Percentiles rank a stretch among this genome's conserved stretches.
Conservation (phyloP, 768 basidiomycete genomes). For the Suillus plorans region DNA sequence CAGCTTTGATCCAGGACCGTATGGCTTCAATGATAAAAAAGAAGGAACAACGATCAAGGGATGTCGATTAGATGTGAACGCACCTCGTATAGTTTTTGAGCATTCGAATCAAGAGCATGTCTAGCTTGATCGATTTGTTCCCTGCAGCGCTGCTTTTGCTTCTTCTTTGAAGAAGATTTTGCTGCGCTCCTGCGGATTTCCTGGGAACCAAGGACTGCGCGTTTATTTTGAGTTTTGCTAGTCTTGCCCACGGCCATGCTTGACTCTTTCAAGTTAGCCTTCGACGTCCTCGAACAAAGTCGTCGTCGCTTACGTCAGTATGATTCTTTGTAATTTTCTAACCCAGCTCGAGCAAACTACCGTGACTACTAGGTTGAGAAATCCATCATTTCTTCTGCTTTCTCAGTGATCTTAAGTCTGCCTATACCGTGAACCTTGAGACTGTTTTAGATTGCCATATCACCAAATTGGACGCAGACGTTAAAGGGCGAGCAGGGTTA, state of each 20-base stretch:
- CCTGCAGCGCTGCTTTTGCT: constrained; percentile 19
- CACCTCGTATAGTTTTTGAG: constrained; percentile 25
- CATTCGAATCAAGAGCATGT: constrained; percentile 27
- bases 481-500: constrained; percentile 19
- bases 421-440: constrained; percentile 3
- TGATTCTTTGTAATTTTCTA: neutral
- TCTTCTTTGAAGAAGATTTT: constrained; percentile 20
- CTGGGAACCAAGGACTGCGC: neutral
- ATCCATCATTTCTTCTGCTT: constrained; percentile 2
- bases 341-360: neutral
- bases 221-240: neutral
- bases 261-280: no score
- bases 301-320: neutral
- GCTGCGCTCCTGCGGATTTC: constrained; percentile 9
- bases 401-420: neutral
- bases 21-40: neutral
- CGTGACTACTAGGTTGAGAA: neutral
- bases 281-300: neutral
- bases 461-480: neutral
- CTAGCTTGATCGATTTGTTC: constrained; percentile 24
- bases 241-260: neutral
- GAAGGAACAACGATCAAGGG: neutral
- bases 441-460: neutral
- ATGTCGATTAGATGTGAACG: neutral
- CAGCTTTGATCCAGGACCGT: neutral